These are phyloP conservation scores for Mortierella sp. DNA, from an alignment of 371 early-diverging fungal species.

Conservation along the genomic window DNA sequence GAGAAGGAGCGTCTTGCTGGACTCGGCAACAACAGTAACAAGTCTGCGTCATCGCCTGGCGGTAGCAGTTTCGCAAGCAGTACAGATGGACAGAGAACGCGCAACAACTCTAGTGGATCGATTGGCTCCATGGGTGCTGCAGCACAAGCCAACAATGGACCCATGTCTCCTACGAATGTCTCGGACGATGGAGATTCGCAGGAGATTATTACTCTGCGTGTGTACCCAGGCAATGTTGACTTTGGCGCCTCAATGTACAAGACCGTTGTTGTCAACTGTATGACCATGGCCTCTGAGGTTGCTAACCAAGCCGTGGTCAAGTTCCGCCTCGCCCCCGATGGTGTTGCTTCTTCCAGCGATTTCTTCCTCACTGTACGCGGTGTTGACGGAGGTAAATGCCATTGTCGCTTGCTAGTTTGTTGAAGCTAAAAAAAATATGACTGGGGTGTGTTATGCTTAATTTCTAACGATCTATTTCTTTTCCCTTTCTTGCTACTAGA, in stretches of 20 bases:
- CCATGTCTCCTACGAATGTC: background rate
- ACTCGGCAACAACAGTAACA: constrained; percentile 10
- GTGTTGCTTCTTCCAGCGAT: constrained; percentile 59
- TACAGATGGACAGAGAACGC: background rate
- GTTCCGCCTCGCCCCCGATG: constrained; percentile 63
- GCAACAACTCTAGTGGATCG: constrained; percentile 47
- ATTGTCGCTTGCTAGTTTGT: too few relatives aligned
- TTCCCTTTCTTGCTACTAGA: constrained; percentile 48
- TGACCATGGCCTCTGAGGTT: constrained; percentile 67
- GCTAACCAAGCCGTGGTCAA: constrained; percentile 65
- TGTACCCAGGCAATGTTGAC: constrained; percentile 70
- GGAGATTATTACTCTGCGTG: constrained; percentile 49
- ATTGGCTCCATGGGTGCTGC: constrained; percentile 20
- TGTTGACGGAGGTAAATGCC: constrained; percentile 69
- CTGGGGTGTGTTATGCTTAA: background rate
- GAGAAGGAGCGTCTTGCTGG: constrained; percentile 40
- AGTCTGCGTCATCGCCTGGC: constrained; percentile 12
- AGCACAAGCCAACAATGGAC: background rate
- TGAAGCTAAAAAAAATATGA: background rate
- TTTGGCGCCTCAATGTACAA: constrained; percentile 65
- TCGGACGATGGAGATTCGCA: constrained; percentile 15
- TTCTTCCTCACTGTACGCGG: constrained; percentile 69
- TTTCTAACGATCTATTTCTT: too few relatives aligned
- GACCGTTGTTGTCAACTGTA: constrained; percentile 62
- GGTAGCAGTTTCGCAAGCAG: constrained; percentile 12